A percentile compares a stretch with the other conserved stretches of the same genome.
Evolutionary conservation across 352 stramenopile genomes (phyloP).

Genomic region (Globisporangium camurandrum): DNA sequence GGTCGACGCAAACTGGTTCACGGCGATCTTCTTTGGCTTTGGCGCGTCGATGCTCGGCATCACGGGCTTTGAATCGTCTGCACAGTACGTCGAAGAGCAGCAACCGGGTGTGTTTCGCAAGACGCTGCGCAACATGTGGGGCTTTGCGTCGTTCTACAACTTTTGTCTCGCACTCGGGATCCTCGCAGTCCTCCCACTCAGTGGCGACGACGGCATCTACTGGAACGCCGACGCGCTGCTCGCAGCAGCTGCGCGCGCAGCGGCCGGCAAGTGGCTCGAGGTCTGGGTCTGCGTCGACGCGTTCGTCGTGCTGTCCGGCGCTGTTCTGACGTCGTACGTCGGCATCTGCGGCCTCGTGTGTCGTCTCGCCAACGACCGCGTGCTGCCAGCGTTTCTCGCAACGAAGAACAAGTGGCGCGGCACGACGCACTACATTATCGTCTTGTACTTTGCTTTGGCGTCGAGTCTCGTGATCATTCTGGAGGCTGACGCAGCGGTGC

Average conservation of each 20-base stretch:
- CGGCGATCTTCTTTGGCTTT: slow-evolving; percentile 89
- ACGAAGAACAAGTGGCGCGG: slow-evolving; percentile 71
- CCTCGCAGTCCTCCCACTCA: slow-evolving; percentile 85
- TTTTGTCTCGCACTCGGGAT: slow-evolving; percentile 35
- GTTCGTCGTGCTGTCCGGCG: slow-evolving; percentile 92
- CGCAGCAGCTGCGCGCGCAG: slow-evolving; percentile 84
- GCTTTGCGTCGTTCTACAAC: slow-evolving; percentile 77
- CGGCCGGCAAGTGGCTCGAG: slow-evolving; percentile 69
- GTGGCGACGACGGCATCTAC: slow-evolving; percentile 63
- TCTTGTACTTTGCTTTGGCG: slow-evolving; percentile 85
- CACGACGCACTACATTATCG: slow-evolving; percentile 91
- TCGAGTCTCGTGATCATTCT: slow-evolving; percentile 88
- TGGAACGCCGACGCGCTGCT: slow-evolving; percentile 87
- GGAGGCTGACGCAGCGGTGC: slow-evolving; percentile 86
- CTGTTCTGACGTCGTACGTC: slow-evolving; percentile 91
- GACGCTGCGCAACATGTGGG: slow-evolving; percentile 76
- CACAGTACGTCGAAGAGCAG: slow-evolving; percentile 86
- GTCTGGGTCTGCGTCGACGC: slow-evolving; percentile 89
- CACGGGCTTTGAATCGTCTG: slow-evolving; percentile 82
- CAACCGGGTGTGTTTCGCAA: slow-evolving; percentile 60
- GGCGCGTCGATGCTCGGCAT: slow-evolving; percentile 82
- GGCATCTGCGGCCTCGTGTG: slow-evolving; percentile 88
- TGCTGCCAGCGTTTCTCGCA: slow-evolving; percentile 77
- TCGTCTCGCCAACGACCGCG: slow-evolving; percentile 88
- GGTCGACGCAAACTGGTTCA: slow-evolving; percentile 73